Evolutionary conservation across 495 filamentous ascomycete species (phyloP), one percentile per base, ranked within the genome.

Genomic region (Penicillium chermesinum): DNA sequence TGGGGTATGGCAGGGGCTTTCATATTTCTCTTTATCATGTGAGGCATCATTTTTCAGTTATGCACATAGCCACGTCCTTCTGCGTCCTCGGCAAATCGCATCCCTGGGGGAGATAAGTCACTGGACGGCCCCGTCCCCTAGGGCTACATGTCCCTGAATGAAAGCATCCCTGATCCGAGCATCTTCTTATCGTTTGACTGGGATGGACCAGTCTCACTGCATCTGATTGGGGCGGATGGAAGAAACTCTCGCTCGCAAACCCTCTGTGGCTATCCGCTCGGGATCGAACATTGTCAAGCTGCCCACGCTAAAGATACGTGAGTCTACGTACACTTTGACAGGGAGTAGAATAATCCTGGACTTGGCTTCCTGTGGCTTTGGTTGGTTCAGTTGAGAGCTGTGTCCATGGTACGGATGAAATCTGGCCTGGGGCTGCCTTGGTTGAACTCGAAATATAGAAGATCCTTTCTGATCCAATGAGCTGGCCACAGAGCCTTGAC

Each of bases 281-380:
- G 46, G 54, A 55, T 60, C 46, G 60, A 48, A 52, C 57, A 60
- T 58, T 61, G 15, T 42, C 39, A 63, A 61, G 45, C 17, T 39
- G 48, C 3, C 60, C 38, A 38, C 35, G 38, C 50, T 44, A 54
- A 48, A n/a, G n/a, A 27, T 37, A 27, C 47, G 30, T 36, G 14
- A 36, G 8, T 52, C 48, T 40, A 17, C 37, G 37, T n/a, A 20
- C 1, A 20, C 30, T 41, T 18, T 22, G n/a, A 34, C 48, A 25
- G 46, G 18, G 33, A 47, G 22, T 32, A 13, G 13, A 19, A 19
- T 20, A 35, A 21, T n/a, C n/a, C 7, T 17, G 12, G 15, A 14
- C 15, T 8, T 16, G 21, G 25, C 3, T 33, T 5, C 30, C 34
- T 15, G 14, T 44, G 44, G 40, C 44, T 27, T 46, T 53, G 45